Percentiles rank a stretch among this genome's conserved stretches.
Evolutionary conservation across 768 basidiomycete species (phyloP).

Genomic region (Amanita inopinata): DNA sequence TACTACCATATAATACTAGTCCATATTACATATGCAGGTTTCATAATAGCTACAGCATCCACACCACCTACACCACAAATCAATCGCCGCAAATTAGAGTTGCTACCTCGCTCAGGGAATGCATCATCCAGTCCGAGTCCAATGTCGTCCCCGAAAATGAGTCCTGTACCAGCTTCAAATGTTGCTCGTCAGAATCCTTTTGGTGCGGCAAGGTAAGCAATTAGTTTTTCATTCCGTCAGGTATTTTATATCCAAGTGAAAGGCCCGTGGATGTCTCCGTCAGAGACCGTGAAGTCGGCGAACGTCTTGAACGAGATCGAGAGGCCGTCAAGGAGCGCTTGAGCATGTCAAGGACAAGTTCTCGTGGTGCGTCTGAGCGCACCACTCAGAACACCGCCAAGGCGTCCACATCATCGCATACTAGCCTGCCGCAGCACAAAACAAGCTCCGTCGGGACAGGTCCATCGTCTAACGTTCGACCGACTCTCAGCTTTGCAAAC

Average conservation of each 20-base stretch:
- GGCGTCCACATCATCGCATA: constrained; percentile 20
- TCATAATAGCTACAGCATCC: constrained; percentile 47
- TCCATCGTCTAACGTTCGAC: constrained; percentile 46
- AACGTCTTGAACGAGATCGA: constrained; percentile 62
- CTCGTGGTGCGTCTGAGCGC: constrained; percentile 38
- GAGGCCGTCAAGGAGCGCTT: constrained; percentile 44
- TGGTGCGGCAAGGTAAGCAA: constrained; percentile 69
- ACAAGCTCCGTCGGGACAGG: constrained; percentile 22
- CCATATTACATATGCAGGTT: constrained; percentile 9
- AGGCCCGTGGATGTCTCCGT: constrained; percentile 81
- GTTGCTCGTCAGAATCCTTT: constrained; percentile 65
- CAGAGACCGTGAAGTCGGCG: constrained; percentile 66
- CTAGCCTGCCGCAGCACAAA: constrained; percentile 10
- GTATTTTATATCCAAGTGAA: background rate
- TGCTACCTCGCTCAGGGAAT: constrained; percentile 68
- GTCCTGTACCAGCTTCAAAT: constrained; percentile 29
- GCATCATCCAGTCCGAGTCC: constrained; percentile 65
- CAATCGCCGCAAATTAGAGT: constrained; percentile 71
- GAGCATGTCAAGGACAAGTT: constrained; percentile 43
- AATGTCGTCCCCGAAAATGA: constrained; percentile 69
- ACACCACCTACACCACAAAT: constrained; percentile 79
- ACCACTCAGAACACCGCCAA: constrained; percentile 23
- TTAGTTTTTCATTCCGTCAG: constrained; percentile 5
- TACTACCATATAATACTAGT: constrained; percentile 7
- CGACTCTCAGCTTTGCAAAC: constrained; percentile 74